Evolutionary conservation across 345 rosid species (phyloP), one percentile per base, ranked within the genome.

Genomic region (Heritiera fomes): DNA sequence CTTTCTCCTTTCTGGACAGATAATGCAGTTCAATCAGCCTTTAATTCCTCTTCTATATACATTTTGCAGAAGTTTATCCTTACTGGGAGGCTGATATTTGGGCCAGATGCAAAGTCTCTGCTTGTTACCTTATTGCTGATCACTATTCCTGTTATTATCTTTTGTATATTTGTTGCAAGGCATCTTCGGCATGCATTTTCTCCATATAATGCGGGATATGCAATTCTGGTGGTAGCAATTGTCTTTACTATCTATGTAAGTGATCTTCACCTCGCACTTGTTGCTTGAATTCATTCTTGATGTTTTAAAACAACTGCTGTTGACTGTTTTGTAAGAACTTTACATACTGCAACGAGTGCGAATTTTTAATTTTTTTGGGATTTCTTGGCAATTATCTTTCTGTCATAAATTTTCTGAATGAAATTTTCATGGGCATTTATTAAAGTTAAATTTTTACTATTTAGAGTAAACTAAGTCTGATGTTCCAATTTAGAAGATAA

Each of bases 61-160:
- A 41, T 70, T 82, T 69, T 86, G 71, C 95, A 95, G 98, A 94
- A 88, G 73, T 94, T 94, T 84, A 78, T 94, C 71, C 84, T 96
- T 82, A 90, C 91, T 82, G 99, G 98, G 82, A 92, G 99, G 82
- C 82, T 96, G 87, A 90, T 96, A 76, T 96, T 96, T 83, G 99
- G 99, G 67, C 99, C 99, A 72, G 98, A 96, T 90, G 98, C 97
- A 64, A 89, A 76, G 82, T 94, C 98, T 59, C 79, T 96, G 69
- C 84, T 91, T 68, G 85, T 85, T 75, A 96, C 99, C 46, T 84
- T 96, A 69, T 85, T 90, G 65, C 85, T 96, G 83, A 88, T 94
- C 88, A 87, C 87, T 63, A 87, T 84, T 77, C 98, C 98, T 5
- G 88, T 91, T 76, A 62, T 89, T 74, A 78, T 92, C 84, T 96